Base-by-base conservation (phyloP, 192 early-diverging fungal genomes). In the Coemansia sp. region DNA sequence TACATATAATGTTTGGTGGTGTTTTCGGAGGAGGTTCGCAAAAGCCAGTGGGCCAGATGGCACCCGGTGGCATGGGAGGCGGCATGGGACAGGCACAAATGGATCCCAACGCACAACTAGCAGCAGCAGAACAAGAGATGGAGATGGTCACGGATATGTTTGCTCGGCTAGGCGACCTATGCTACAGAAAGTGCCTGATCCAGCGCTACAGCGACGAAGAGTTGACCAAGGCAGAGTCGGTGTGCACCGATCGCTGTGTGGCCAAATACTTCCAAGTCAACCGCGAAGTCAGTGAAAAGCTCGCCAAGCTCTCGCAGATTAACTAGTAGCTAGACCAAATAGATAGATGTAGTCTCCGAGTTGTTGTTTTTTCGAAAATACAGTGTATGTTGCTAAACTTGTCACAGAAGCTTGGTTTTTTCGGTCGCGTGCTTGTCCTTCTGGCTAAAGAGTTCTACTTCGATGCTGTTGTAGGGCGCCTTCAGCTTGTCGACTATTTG, bases 241-340 rank as follows among this genome's bases (percentile, higher is more conserved):
- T 94, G 24, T 96, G 94, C 73, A 84, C 91, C 39, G 94, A 96
- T 71, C 90, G 94, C 43, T 96, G 94, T 58, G 91, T 92, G 7
- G 74, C 88, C 31, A 96, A 96, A 82, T 96, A 89, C 77, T 89
- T 94, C 76, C 89, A 89, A 56, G 87, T 94, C 62, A 90, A 92
- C 69, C 85, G 83, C 66, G 83, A 87, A 35, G 79, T 93, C 62
- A 88, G 89, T 33, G 84, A 89, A 71, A 91, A 91, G 77, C 83
- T 94, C 65, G 83, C 89, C 59, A 81, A 91, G 56, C 59, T 73
- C 11, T 69, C 81, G 11, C 61, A 71, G 23, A 66, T 65, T 24
- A 79, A 83, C 65, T 71, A 83, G 64, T 60, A 70, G 42, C 48
- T 51, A 31, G 21, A 31, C 26, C 26, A 26, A 11, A 28, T 31